Conservation (phyloP, 768 basidiomycete species). For the Boletus edulis region DNA sequence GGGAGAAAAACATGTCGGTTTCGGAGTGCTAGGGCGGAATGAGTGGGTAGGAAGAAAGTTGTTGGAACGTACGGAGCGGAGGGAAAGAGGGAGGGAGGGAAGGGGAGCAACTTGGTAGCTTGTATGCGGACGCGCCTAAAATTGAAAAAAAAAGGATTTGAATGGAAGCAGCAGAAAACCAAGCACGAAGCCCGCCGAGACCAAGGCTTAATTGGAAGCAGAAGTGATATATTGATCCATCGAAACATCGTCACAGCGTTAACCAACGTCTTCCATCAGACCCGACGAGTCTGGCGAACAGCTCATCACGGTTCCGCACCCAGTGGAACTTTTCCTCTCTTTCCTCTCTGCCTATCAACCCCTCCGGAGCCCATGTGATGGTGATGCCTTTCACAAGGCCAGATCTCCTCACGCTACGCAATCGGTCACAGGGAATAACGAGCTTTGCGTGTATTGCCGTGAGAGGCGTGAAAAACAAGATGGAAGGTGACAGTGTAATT, state of each 20-base stretch:
- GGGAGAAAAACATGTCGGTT: constrained; percentile 76
- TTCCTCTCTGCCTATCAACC: constrained; percentile 29
- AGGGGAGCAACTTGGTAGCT: neutral
- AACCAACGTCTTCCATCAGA: constrained; percentile 49
- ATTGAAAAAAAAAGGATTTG: neutral
- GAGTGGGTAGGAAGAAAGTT: neutral
- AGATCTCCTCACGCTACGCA: constrained; percentile 58
- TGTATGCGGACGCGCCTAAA: constrained; percentile 4
- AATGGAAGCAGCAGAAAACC: constrained; percentile 11
- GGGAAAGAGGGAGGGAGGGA: neutral
- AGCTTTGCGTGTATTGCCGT: constrained; percentile 44
- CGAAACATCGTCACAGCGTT: constrained; percentile 34
- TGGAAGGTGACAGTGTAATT: constrained; percentile 51
- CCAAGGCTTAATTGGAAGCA: constrained; percentile 9
- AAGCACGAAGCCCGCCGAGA: constrained; percentile 21
- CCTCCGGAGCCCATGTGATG: constrained; percentile 40
- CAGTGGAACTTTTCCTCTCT: constrained; percentile 56
- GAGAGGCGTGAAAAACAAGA: constrained; percentile 56
- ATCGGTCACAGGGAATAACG: constrained; percentile 41
- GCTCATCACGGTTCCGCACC: constrained; percentile 61
- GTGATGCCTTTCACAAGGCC: constrained; percentile 52
- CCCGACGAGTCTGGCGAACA: constrained; percentile 63
- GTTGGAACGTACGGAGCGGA: constrained; percentile 4
- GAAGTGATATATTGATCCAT: constrained; percentile 8
- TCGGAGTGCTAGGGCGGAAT: neutral